phyloP scores from a whole-genome alignment of 306 rosid genomes.

The Canavalia gladiata region DNA sequence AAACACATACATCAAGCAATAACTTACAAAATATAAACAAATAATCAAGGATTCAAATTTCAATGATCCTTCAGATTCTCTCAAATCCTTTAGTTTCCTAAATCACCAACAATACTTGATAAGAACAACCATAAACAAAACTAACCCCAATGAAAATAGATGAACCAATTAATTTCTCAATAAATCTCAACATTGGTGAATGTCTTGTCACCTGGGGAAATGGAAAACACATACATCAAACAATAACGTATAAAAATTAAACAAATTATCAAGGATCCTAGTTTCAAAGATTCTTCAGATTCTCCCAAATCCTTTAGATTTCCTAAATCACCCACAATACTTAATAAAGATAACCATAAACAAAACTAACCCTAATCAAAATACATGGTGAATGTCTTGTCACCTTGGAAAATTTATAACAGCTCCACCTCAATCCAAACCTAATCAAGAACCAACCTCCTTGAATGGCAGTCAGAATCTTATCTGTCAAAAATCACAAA shows the following conservation, averaged over 20 bases:
- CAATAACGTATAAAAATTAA: too few species aligned
- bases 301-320: too few species aligned
- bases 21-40: neutral
- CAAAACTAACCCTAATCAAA: neutral
- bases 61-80: neutral
- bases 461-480: neutral
- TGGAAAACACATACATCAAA: too few species aligned
- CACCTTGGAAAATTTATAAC: neutral
- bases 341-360: neutral
- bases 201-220: neutral
- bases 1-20: constrained; percentile 1
- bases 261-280: too few species aligned
- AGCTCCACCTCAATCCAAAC: constrained; percentile 1
- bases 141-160: neutral
- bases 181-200: neutral
- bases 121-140: neutral
- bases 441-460: neutral
- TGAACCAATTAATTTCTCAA: too few species aligned
- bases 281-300: too few species aligned
- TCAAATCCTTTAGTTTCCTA: constrained; percentile 9
- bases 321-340: neutral
- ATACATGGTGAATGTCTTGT: neutral
- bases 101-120: constrained; percentile 15
- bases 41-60: neutral
- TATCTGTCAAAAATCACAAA: neutral